These are phyloP conservation scores for Penicillium flavigenum DNA, from an alignment of 495 filamentous ascomycete species.

Conservation along the genomic window DNA sequence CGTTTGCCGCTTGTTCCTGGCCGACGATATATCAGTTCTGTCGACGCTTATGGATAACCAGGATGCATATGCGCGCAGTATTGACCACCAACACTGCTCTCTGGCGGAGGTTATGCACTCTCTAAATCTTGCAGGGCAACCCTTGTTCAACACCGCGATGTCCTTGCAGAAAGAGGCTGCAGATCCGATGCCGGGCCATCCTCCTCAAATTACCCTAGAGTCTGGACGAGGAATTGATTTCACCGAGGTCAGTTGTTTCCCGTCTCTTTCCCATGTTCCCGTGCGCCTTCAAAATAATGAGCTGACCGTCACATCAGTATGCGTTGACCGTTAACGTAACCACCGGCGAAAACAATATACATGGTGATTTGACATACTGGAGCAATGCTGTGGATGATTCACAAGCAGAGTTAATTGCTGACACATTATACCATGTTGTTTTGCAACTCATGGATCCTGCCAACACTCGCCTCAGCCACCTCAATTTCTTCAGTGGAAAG, in stretches of 20 bases:
- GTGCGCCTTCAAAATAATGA: too few relatives aligned
- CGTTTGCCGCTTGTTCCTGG: constrained; percentile 20
- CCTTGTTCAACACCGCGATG: constrained; percentile 22
- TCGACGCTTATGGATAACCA: neutral
- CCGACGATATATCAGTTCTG: neutral
- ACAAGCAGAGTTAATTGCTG: constrained; percentile 23
- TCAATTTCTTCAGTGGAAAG: too few relatives aligned
- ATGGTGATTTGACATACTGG: constrained; percentile 27
- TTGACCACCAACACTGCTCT: constrained; percentile 6
- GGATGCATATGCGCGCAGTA: neutral
- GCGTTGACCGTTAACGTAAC: constrained; percentile 54
- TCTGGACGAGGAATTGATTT: constrained; percentile 7
- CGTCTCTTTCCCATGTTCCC: neutral
- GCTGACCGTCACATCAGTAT: constrained; percentile 25
- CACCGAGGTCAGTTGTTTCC: constrained; percentile 13
- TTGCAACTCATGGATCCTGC: constrained; percentile 11
- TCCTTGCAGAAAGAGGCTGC: constrained; percentile 13
- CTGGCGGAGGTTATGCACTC: constrained; percentile 13
- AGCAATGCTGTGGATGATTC: constrained; percentile 16
- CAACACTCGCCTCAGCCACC: neutral
- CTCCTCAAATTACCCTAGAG: neutral
- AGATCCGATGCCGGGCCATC: neutral
- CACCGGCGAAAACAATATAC: constrained; percentile 20
- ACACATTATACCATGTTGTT: constrained; percentile 8
- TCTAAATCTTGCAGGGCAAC: neutral